Evolutionary conservation across 2,329 filamentous ascomycete genomes (phyloP).

Genomic region (Ophiostoma sp.): DNA sequence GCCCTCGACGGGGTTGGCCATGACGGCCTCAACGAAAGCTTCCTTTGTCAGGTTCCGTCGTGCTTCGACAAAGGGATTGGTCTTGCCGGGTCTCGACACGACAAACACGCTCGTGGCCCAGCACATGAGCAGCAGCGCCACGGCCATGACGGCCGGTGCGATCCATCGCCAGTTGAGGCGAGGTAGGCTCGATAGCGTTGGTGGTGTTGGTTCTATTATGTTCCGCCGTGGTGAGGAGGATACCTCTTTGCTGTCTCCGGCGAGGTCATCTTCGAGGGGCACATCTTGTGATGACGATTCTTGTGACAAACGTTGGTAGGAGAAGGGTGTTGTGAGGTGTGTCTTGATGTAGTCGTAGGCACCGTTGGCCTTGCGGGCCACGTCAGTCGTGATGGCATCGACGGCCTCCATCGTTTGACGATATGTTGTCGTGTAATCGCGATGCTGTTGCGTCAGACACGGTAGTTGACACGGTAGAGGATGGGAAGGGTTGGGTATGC

Average conservation of each 20-base stretch:
- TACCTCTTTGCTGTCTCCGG: neutral
- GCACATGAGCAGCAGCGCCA: neutral
- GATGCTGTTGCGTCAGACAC: no score
- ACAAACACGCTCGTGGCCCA: neutral
- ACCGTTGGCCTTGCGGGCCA: neutral
- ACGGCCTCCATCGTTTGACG: neutral
- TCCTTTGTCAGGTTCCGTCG: constrained; percentile 21
- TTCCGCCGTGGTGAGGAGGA: no score
- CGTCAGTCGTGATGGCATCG: neutral
- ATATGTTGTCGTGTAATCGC: neutral
- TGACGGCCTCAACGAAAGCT: constrained; percentile 28
- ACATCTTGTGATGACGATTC: neutral
- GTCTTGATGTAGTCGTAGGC: neutral
- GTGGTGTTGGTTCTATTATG: no score
- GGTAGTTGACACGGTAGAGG: no score
- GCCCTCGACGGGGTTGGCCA: constrained; percentile 30
- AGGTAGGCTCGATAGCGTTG: neutral
- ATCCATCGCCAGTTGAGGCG: neutral
- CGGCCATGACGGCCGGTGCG: neutral
- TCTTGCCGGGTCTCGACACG: neutral
- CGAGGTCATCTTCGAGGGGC: neutral
- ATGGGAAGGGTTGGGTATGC: no score
- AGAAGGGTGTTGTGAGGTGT: neutral
- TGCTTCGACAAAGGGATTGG: neutral
- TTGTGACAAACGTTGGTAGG: neutral